Base-by-base conservation (phyloP, 805 yeast genomes). In the Spathaspora arborariae region DNA sequence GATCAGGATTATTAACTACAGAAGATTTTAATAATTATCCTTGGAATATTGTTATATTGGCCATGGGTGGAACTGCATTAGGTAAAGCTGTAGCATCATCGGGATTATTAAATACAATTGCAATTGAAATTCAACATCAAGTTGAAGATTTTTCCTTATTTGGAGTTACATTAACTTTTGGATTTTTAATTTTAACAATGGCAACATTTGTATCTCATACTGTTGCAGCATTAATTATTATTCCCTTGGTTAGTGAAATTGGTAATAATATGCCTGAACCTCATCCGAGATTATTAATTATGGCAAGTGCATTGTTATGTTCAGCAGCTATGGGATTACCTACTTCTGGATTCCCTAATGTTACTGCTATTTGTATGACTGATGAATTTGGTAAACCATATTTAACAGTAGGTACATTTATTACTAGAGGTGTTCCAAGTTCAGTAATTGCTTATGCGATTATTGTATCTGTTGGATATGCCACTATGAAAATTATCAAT, bases 261-360 rank as follows among this genome's bases (percentile, higher is more conserved):
- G 99, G 98, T n/a, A 73, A 81, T 36, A 72, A 80, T 36, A 63
- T 87, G 63, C 75, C 81, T 2, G 81, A 80, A 24, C 94, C 96
- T 15, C 97, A 88, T 65, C 96, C 98, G 30, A 77, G 90, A 52
- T 60, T 92, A 40, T 70, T 94, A 55, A 85, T 94, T 41, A 78
- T 80, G 82, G 71, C 74, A 10, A 73, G 79, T 45, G 83, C 82
- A 2, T 64, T 80, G 51, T 70, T 94, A 51, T 88, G 97, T 58
- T 92, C 98, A 0, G 84, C 87, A 33, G 99, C 98, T 2, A 94
- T 94, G 98, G 98, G 97, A 1, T 71, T 94, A 45, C 98, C 99
- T 22, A 94, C 98, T 0, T 87, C 96, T 2, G 98, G 99, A 0
- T 92, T 94, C 74, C 99, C 99, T 4, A 94, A 94, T 58, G 97